A percentile compares a stretch with the other conserved stretches of the same genome.
These are phyloP conservation scores for Didymella keratinophila DNA, from an alignment of 2,329 filamentous ascomycete genomes.

Conservation along the genomic window DNA sequence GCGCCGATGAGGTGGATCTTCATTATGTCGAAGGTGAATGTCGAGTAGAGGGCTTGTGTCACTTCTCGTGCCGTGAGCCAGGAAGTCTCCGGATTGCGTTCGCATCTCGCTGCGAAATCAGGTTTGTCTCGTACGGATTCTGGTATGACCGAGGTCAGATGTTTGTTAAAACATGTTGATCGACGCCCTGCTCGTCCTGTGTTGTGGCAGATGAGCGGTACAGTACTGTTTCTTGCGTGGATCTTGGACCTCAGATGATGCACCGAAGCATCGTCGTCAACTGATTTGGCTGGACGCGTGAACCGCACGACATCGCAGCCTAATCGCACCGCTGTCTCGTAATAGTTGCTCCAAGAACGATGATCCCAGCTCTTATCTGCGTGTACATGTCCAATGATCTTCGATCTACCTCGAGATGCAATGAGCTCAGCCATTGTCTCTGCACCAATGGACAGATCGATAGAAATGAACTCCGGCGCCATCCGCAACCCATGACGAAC, in stretches of 20 bases:
- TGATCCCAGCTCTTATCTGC: slow-evolving; percentile 64
- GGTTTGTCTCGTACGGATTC: slow-evolving; percentile 51
- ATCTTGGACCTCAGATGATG: slow-evolving; percentile 63
- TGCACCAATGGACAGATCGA: slow-evolving; percentile 67
- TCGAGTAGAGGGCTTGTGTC: slow-evolving; percentile 70
- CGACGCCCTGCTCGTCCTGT: slow-evolving; percentile 68
- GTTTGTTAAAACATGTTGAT: slow-evolving; percentile 72
- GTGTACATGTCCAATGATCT: slow-evolving; percentile 66
- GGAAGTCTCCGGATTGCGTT: slow-evolving; percentile 52
- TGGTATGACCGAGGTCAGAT: slow-evolving; percentile 68
- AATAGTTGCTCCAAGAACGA: slow-evolving; percentile 63
- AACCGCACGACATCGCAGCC: slow-evolving; percentile 71
- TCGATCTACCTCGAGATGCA: slow-evolving; percentile 62
- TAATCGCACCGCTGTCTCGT: slow-evolving; percentile 64
- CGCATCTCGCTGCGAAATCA: slow-evolving; percentile 49
- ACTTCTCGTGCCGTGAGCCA: slow-evolving; percentile 68
- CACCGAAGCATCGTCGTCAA: slow-evolving; percentile 71
- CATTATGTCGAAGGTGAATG: slow-evolving; percentile 72
- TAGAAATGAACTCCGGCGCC: slow-evolving; percentile 65
- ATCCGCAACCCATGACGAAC: slow-evolving; percentile 68
- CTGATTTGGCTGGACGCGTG: slow-evolving; percentile 62
- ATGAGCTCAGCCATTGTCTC: slow-evolving; percentile 61
- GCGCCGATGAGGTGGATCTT: slow-evolving; percentile 78
- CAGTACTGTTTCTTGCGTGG: slow-evolving; percentile 52
- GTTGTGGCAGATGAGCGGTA: slow-evolving; percentile 71